Percentiles rank a stretch among this genome's conserved stretches.
Conservation (phyloP, 345 rosid genomes). For the Rhodamnia rubescens region DNA sequence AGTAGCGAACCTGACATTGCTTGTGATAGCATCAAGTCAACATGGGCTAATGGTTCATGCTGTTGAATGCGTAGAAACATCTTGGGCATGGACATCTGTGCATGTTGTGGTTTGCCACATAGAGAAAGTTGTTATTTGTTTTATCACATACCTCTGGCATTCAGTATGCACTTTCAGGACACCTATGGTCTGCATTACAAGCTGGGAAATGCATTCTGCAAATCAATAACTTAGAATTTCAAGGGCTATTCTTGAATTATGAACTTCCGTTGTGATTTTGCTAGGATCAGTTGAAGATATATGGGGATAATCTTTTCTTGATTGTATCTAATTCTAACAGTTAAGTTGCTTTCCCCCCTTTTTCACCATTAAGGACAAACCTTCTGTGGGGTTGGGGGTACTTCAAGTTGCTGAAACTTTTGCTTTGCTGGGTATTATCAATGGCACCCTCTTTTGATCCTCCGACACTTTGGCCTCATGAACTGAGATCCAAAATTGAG, state of each 20-base stretch:
- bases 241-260: background rate
- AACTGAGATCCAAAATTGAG: background rate
- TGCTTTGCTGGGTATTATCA: background rate
- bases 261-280: background rate
- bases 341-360: background rate
- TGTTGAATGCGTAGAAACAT: background rate
- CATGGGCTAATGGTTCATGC: background rate
- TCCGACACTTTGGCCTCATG: background rate
- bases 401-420: background rate
- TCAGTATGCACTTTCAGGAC: background rate
- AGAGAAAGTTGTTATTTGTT: background rate
- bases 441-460: background rate
- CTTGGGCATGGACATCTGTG: background rate
- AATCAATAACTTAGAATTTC: background rate
- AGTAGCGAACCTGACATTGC: background rate
- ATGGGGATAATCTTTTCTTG: background rate
- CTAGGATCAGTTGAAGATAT: background rate
- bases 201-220: background rate
- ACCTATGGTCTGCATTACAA: background rate
- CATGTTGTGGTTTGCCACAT: background rate
- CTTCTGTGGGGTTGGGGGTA: background rate
- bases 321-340: background rate
- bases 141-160: background rate
- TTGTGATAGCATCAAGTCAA: background rate
- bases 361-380: background rate